Conservation (phyloP, 2,329 filamentous ascomycete genomes). For the Phoma herbarum region DNA sequence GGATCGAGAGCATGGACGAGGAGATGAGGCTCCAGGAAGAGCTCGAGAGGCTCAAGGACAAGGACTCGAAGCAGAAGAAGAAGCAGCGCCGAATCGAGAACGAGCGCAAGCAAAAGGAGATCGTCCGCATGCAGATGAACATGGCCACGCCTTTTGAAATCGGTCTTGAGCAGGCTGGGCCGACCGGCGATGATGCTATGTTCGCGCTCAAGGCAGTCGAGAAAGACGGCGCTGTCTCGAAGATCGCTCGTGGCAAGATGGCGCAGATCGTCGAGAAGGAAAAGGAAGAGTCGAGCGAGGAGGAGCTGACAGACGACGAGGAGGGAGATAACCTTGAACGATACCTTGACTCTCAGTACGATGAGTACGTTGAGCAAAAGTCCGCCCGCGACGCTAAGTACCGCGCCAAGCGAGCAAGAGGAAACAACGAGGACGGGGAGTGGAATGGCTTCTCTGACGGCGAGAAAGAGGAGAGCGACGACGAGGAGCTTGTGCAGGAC, state of each 20-base stretch:
- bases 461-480: slow-evolving; percentile 65
- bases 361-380: slow-evolving; percentile 81
- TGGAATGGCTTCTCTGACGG: slow-evolving; percentile 87
- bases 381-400: slow-evolving; percentile 85
- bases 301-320: slow-evolving; percentile 74
- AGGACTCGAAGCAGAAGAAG: slow-evolving; percentile 78
- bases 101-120: slow-evolving; percentile 91
- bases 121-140: slow-evolving; percentile 95
- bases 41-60: slow-evolving; percentile 81
- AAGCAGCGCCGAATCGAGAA: slow-evolving; percentile 88
- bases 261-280: slow-evolving; percentile 66
- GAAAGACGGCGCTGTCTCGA: slow-evolving; percentile 73
- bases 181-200: slow-evolving; percentile 80
- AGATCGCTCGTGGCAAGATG: slow-evolving; percentile 82
- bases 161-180: slow-evolving; percentile 85
- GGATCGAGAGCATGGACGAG: slow-evolving; percentile 91
- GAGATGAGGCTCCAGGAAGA: slow-evolving; percentile 91
- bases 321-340: slow-evolving; percentile 84
- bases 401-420: slow-evolving; percentile 86
- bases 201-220: slow-evolving; percentile 87
- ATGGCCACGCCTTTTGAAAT: slow-evolving; percentile 98
- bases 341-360: slow-evolving; percentile 88
- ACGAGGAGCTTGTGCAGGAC: slow-evolving; percentile 66
- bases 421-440: slow-evolving; percentile 76
- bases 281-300: slow-evolving; percentile 58